Base-by-base conservation (phyloP, 176 grass and related monocot genomes). In the Carex parvula region DNA sequence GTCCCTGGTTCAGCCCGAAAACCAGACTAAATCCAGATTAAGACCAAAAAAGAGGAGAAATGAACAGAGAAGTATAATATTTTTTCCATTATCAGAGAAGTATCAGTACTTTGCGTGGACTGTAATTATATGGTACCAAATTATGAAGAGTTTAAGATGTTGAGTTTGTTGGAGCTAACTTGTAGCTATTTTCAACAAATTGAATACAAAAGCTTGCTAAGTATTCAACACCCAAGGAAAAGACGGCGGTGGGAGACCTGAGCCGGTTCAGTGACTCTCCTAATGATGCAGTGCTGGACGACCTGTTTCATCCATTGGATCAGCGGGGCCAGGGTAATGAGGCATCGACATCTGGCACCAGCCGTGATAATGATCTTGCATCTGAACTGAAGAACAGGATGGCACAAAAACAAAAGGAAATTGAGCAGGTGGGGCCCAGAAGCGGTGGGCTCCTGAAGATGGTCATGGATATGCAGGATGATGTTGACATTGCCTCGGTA, bases 201-300 rank as follows among this genome's bases (percentile, higher is more conserved):
- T 22, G 41, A 83, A 39, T 73, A 17, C 33, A 21, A 42, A 82
- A 99, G 93, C 86, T 91, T 48, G 74, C 55, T 67, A 93, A 85
- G 81, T 87, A 86, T 85, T 88, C 85, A 83, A 52, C 64, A 81
- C 60, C 62, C 86, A 87, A 88, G 29, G 87, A 77, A 63, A 65
- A 66, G 61, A 64, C 21, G 13, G 39, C 11, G 2, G 22, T 24
- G 63, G 81, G 87, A 68, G 86, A 87, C 78, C 80, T 99, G 54
- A 92, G 86, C 66, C 92, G 91, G 84, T 99, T 99, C 88, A 95
- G 96, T 63, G 96, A 99, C 56, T 91, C 91, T 64, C 92, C 96
- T 84, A 88, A 70, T 81, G 96, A 99, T 81, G 91, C 95, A 68
- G 91, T 89, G 8, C 84, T 99, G 1, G 96, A 99, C 42, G 96